Evolutionary conservation across 495 filamentous ascomycete genomes (phyloP), one percentile per base, ranked within the genome.

Genomic region (Penicillium argentinense): DNA sequence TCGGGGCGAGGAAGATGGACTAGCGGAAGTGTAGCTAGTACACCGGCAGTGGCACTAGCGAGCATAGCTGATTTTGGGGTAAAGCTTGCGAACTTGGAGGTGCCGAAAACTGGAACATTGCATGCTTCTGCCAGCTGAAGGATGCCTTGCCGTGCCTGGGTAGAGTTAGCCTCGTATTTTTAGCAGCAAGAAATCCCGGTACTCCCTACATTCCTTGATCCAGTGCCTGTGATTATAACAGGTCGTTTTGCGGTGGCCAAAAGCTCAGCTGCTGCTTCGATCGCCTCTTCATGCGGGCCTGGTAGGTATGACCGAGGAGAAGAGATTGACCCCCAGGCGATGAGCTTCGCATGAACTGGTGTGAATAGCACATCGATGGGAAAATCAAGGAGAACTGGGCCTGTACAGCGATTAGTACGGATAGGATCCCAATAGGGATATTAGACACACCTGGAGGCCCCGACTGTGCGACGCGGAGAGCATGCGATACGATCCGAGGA

Each of bases 361-460:
- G 58, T 43, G 12, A 65, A 65, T 0, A 65, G 51, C 5, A 65
- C 52, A 22, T 65, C 58, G 17, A 65, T 62, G 0, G 58, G 62
- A 21, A 65, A 65, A 27, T 65, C 58, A 3, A 65, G 48, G 23
- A 65, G 39, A 5, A 62, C 58, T 11, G 58, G 56, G 1, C 58
- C 62, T 62, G 18, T 14, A 27, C 21, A 2, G 4, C 4, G 9
- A 9, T 41, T 23, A 53, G 22, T 14, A 36, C 18, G 6, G 18
- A 16, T 14, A 39, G 24, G 29, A 24, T 17, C 9, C n/a, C 13
- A 5, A 21, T 16, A 2, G 46, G 7, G 16, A 11, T 3, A 9
- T 12, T 14, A 19, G 4, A 23, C 45, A 8, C 51, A 63, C 59
- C 62, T 9, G 62, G 62, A 28, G 62, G 51, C 4, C 59, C 60